Percentiles rank a stretch among this genome's conserved stretches.
These are phyloP conservation scores for Nicotiana otophora DNA, from an alignment of 257 asterid genomes.

Conservation along the genomic window DNA sequence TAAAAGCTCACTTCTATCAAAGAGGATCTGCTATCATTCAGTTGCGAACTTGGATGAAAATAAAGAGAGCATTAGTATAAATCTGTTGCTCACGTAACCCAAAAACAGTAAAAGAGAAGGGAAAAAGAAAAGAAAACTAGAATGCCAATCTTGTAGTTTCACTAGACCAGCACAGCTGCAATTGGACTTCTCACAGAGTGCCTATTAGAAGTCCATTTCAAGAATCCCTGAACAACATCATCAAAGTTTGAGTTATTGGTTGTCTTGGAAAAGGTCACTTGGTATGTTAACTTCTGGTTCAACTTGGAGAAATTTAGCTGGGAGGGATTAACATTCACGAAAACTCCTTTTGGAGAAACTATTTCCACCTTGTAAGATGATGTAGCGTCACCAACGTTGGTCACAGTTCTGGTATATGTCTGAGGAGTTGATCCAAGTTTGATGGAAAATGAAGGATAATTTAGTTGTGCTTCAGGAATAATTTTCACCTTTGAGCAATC, in stretches of 20 bases:
- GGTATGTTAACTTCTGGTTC: conserved; percentile 28
- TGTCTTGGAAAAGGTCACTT: conserved; percentile 23
- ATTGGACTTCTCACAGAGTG: conserved; percentile 36
- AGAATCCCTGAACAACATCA: conserved; percentile 21
- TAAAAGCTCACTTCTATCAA: not conserved
- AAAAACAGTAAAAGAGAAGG: no score
- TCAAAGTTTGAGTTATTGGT: not conserved
- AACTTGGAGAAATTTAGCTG: conserved; percentile 15
- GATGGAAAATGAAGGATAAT: conserved; percentile 25
- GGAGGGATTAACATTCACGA: conserved; percentile 27
- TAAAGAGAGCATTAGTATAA: no score
- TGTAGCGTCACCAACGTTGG: conserved; percentile 30
- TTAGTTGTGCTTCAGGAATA: conserved; percentile 23
- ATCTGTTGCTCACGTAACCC: no score
- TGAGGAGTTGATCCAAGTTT: conserved; percentile 13
- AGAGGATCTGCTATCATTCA: not conserved
- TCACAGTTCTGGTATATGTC: conserved; percentile 31
- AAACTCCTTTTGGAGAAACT: conserved; percentile 21
- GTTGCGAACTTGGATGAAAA: no score
- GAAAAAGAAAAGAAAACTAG: not conserved
- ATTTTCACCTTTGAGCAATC: conserved; percentile 17
- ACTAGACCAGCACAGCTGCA: not conserved
- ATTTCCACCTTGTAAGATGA: conserved; percentile 20
- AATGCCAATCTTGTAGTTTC: not conserved
- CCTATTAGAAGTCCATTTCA: conserved; percentile 32